Evolutionary conservation across 768 basidiomycete species (phyloP), one percentile per base, ranked within the genome.

Genomic region (Coprinellus micaceus): DNA sequence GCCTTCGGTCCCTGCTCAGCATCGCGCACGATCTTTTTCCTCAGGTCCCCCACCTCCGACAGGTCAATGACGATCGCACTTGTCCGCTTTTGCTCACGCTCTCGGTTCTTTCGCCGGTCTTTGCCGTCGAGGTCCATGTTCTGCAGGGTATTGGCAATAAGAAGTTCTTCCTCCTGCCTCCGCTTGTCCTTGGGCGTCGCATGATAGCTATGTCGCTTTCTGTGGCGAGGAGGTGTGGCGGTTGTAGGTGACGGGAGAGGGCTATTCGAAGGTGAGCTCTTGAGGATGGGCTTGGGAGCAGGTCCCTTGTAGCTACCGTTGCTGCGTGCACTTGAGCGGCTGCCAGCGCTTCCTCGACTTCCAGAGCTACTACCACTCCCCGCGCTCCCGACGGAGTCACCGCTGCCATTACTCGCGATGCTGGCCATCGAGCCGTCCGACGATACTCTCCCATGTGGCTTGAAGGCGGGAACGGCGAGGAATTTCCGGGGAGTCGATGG

Each of bases 301-400:
- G 67, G 12, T 51, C 26, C 48, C 62, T 64, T 6, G 66, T 62
- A 13, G 61, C 63, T n/a, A 44, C 30, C 13, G 55, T n/a, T n/a
- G n/a, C n/a, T n/a, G n/a, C n/a, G n/a, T n/a, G n/a, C n/a, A n/a
- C n/a, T n/a, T n/a, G n/a, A n/a, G n/a, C n/a, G n/a, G n/a, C 39
- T 15, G 65, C 64, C 9, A 66, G 64, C 1, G 71, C 77, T 64
- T 86, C 86, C 58, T 88, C 86, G 0, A 87, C 84, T 29, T 77
- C 68, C 1, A 68, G 61, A 6, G 70, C 41, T 29, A 77, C 68
- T 1, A 67, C 61, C 7, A 70, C 41, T 44, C 41, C 41, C 41
- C 6, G 13, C 21, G 19, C 41, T 44, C 41, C 41, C 41, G 7
- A 19, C 7, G 10, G 41, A 44, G 7, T 22, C 41, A 44, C 19